Evolutionary conservation across 2,329 filamentous ascomycete species (phyloP), one percentile per base, ranked within the genome.

Genomic region (Cryphonectria parasitica): DNA sequence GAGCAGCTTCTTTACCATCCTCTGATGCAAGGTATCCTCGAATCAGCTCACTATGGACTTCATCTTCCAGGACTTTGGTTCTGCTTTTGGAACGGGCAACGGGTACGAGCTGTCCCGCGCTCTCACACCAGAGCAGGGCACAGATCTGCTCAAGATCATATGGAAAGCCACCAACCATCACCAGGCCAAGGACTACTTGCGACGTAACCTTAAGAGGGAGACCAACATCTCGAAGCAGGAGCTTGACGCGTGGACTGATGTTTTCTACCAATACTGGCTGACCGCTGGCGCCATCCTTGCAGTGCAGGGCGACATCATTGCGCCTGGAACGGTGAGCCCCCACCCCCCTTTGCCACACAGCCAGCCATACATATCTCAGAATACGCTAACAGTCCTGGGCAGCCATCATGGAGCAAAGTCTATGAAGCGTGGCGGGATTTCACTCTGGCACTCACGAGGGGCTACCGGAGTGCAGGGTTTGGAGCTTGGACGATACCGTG

Each of bases 401-500:
- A 80, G 75, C 82, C 88, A n/a, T 89, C 92, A 70, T 97, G 93
- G 90, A 87, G 87, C n/a, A 91, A 88, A 69, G 92, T 95, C 0
- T 99, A 97, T 77, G 91, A 94, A 73, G 84, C 90, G 15, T 98
- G 96, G 95, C 97, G 93, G 78, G 93, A 97, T 56, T 78, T 98
- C 73, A 89, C 92, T 62, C 92, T 91, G 73, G 84, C 86, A 64
- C 84, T 98, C 54, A 90, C 95, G 70, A 89, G 94, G 74, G 94
- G 94, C 43, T 98, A 98, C 79, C 91, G 90, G 49, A 91, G 88
- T 74, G 85, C 86, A 69, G 87, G 88, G 2, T 93, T 98, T 76
- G 90, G 93, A 74, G 91, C 94, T 43, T 99, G 96, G 95, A 96
- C 94, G 0, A 90, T 99, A 66, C 95, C 96, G 3, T 95, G 93